Base-by-base conservation (phyloP, 495 filamentous ascomycete species). In the Apodospora peruviana region DNA sequence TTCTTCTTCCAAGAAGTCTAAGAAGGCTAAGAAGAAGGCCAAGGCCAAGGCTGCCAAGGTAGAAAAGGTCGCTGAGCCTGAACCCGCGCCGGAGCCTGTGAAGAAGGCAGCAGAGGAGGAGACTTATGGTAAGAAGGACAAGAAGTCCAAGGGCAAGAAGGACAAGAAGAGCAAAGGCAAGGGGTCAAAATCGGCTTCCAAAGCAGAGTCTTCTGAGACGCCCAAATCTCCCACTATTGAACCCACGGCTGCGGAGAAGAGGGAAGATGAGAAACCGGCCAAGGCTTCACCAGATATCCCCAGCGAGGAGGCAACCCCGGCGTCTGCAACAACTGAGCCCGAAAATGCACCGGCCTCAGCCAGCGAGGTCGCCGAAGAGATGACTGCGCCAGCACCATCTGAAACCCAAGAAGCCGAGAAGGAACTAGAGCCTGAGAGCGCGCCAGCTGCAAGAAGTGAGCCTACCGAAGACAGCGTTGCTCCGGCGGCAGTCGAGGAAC, bases 11-110 rank as follows among this genome's bases (percentile, higher is more conserved):
- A 56, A 56, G 29, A 62, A 66, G 42, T 17, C 54, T n/a, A 50
- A 53, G 32, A 63, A 72, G 57, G 53, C 52, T n/a, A 50, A 53
- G 32, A 63, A 72, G 55, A 55, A 29, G 5, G 49, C 42, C 39
- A 61, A 66, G 52, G 51, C 40, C 32, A 58, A 56, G 20, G 47
- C 49, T 3, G 54, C 46, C 1, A 34, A 40, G 20, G 2, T 17
- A 10, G 55, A 60, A 23, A 47, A 57, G 37, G 43, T 29, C 22
- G 19, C 43, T 1, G 52, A 56, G 17, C 45, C 46, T 2, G 22
- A 45, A 20, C 27, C 47, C 19, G 48, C 17, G 29, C 45, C 48
- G 16, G 41, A 23, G 52, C 37, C 37, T n/a, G 14, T 18, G 42
- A 55, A 46, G 38, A 49, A 53, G 34, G 49, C 39, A 14, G n/a